Evolutionary conservation across 441 rosid species (phyloP).

Genomic region (Gossypium davidsonii): DNA sequence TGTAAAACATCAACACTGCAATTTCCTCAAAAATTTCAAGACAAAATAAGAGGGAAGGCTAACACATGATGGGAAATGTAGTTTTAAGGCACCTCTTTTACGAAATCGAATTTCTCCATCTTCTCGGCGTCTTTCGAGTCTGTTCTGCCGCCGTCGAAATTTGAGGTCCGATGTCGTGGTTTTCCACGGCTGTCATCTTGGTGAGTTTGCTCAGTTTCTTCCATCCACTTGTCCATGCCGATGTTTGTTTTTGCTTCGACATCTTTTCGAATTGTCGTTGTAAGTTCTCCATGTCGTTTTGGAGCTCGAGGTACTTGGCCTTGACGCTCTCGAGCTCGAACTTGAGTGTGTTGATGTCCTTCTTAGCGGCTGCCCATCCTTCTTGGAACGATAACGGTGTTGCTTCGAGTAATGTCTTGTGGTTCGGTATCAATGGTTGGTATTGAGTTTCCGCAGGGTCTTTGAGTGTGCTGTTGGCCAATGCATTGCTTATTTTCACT

Average conservation of each 20-base stretch:
- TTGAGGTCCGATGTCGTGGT: slow-evolving; percentile 53
- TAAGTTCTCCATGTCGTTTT: slow-evolving; percentile 75
- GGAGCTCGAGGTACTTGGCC: slow-evolving; percentile 80
- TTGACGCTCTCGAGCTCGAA: slow-evolving; percentile 84
- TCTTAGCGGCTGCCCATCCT: slow-evolving; percentile 87
- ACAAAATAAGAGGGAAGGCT: neutral
- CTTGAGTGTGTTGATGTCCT: slow-evolving; percentile 83
- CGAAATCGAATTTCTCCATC: slow-evolving; percentile 95
- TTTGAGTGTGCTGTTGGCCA: slow-evolving; percentile 61
- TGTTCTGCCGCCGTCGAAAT: slow-evolving; percentile 42
- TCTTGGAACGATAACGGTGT: slow-evolving; percentile 93
- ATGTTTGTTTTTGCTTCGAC: slow-evolving; percentile 58
- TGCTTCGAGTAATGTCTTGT: slow-evolving; percentile 79
- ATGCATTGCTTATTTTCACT: slow-evolving; percentile 77
- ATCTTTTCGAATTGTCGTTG: slow-evolving; percentile 80
- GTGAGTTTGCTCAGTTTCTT: slow-evolving; percentile 83
- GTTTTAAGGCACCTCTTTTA: slow-evolving; percentile 20
- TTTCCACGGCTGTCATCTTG: slow-evolving; percentile 54
- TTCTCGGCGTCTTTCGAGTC: slow-evolving; percentile 65
- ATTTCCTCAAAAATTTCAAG: slow-evolving; percentile 11
- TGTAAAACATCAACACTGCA: slow-evolving; percentile 6
- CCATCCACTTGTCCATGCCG: slow-evolving; percentile 88
- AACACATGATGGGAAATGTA: slow-evolving; percentile 4
- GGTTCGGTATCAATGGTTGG: slow-evolving; percentile 69
- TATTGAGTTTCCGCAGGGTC: slow-evolving; percentile 51